Percentiles rank a stretch among this genome's conserved stretches.
phyloP scores from a whole-genome alignment of 2,329 filamentous ascomycete genomes.

The Orbilia brochopaga region DNA sequence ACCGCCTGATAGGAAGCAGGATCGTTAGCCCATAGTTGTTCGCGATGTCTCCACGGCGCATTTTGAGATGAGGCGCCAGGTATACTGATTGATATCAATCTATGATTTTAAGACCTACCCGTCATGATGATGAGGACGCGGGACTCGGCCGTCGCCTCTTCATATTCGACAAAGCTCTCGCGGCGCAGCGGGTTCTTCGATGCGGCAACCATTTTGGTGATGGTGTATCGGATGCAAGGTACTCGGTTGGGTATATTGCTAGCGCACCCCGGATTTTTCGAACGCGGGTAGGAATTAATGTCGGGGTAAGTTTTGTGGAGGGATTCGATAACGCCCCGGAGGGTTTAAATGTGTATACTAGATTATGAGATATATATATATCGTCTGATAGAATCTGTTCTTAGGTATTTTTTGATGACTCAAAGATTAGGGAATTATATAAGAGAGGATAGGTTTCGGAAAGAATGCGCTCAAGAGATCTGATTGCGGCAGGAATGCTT shows the following conservation, averaged over 20 bases:
- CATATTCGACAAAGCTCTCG: conserved; percentile 43
- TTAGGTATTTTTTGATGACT: not conserved
- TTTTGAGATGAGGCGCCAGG: too few relatives aligned
- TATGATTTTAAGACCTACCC: conserved; percentile 62
- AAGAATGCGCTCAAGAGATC: conserved; percentile 23
- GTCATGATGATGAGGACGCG: conserved; percentile 89
- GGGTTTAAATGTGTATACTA: too few relatives aligned
- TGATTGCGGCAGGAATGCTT: conserved; percentile 31
- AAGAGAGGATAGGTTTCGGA: not conserved
- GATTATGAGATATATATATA: not conserved
- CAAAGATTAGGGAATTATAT: not conserved
- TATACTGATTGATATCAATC: too few relatives aligned
- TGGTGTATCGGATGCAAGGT: not conserved
- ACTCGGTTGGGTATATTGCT: conserved; percentile 7
- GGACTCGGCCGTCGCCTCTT: conserved; percentile 64
- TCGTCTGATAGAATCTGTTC: too few relatives aligned
- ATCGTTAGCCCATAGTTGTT: conserved; percentile 3
- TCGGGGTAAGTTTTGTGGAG: too few relatives aligned
- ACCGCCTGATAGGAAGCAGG: conserved; percentile 61
- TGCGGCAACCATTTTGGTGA: conserved; percentile 39
- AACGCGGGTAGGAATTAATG: not conserved
- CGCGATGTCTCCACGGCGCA: not conserved
- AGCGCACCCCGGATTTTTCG: too few relatives aligned
- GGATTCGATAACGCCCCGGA: too few relatives aligned
- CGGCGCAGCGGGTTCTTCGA: conserved; percentile 25